Percentiles rank a stretch among this genome's conserved stretches.
These are phyloP conservation scores for Oehlia diaphana DNA, from an alignment of 192 early-diverging fungal species.

Conservation along the genomic window DNA sequence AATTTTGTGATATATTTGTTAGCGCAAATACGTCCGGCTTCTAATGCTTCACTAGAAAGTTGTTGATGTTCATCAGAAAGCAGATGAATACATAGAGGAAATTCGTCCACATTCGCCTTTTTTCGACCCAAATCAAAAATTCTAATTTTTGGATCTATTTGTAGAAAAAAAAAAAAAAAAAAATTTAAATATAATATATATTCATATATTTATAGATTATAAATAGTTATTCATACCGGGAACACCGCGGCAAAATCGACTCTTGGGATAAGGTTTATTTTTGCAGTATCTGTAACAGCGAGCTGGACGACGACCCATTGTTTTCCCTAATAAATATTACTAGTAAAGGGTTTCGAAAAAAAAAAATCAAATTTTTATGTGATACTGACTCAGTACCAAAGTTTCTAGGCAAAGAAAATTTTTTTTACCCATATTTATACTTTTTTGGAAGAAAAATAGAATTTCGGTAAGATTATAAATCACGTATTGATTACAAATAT, in stretches of 20 bases:
- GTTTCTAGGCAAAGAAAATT: no score
- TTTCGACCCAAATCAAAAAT: constrained; percentile 98
- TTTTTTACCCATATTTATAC: no score
- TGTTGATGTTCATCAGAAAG: constrained; percentile 98
- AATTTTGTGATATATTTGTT: constrained; percentile 99
- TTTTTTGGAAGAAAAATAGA: no score
- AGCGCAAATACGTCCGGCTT: constrained; percentile 95
- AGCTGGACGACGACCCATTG: constrained; percentile 98
- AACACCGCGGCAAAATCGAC: constrained; percentile 98
- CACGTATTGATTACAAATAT: no score
- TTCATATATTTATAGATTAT: no score
- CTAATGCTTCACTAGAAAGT: constrained; percentile 97
- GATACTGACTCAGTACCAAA: no score
- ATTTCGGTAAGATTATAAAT: no score
- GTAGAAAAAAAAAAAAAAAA: not conserved
- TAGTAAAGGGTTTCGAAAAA: not conserved
- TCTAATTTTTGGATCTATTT: constrained; percentile 90
- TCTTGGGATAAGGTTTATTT: constrained; percentile 99
- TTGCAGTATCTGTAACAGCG: constrained; percentile 99
- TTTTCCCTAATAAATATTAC: not conserved
- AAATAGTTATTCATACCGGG: constrained; percentile 59
- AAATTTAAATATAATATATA: not conserved
- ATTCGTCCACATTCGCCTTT: constrained; percentile 97
- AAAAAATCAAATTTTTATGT: not conserved
- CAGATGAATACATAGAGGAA: constrained; percentile 95